Conservation (phyloP, 805 yeast species). For the Barnettozyma populi region DNA sequence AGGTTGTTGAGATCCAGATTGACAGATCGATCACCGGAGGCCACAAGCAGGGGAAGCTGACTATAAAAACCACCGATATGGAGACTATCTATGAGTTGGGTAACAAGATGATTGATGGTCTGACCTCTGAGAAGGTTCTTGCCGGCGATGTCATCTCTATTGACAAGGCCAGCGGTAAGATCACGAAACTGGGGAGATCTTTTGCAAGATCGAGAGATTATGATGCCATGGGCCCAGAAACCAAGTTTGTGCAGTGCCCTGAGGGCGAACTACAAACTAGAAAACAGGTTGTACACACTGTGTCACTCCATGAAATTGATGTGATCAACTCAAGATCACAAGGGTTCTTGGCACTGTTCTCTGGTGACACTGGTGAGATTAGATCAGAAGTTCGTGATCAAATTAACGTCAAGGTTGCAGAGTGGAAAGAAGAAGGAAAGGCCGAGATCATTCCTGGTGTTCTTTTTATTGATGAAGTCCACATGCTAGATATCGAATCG, state of each 20-base stretch:
- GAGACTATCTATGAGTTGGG: constrained; percentile 97
- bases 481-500: constrained; percentile 96
- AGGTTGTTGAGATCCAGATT: constrained; percentile 93
- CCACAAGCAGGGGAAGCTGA: constrained; percentile 95
- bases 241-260: constrained; percentile 96
- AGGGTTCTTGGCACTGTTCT: constrained; percentile 91
- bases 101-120: constrained; percentile 87
- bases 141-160: constrained; percentile 97
- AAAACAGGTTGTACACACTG: constrained; percentile 94
- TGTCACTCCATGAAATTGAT: constrained; percentile 96
- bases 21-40: constrained; percentile 95
- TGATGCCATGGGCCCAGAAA: constrained; percentile 98
- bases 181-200: constrained; percentile 91
- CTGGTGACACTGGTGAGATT: constrained; percentile 97
- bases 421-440: constrained; percentile 98
- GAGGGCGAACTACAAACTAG: constrained; percentile 97
- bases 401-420: constrained; percentile 93
- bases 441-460: constrained; percentile 98
- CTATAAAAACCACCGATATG: constrained; percentile 97
- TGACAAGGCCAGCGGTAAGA: constrained; percentile 92
- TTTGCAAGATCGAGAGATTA: constrained; percentile 95
- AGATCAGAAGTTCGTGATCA: constrained; percentile 93
- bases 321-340: constrained; percentile 96
- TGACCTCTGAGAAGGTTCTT: constrained; percentile 89
- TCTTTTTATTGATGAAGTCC: constrained; percentile 94